These are phyloP conservation scores for Aspergillus hiratsukae DNA, from an alignment of 2,329 filamentous ascomycete species.

Conservation along the genomic window DNA sequence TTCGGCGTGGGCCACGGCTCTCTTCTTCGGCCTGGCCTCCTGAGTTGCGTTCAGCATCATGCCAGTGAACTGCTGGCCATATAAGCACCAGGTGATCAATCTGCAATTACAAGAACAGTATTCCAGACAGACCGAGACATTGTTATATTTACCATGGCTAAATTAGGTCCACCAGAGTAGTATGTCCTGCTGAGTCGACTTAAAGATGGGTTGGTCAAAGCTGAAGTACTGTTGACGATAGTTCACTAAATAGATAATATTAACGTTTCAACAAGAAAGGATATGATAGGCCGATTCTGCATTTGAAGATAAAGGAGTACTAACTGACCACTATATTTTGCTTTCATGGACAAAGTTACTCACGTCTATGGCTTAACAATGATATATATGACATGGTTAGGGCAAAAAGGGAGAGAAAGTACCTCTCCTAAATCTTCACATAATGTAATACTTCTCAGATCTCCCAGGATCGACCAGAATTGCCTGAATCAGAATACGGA, in stretches of 20 bases:
- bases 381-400: background rate
- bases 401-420: too few relatives aligned
- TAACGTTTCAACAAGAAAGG: background rate
- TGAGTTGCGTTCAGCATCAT: too few relatives aligned
- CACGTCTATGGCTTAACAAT: background rate
- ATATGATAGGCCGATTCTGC: background rate
- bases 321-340: background rate
- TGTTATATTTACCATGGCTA: background rate
- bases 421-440: too few relatives aligned
- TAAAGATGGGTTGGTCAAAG: background rate
- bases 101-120: background rate
- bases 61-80: background rate
- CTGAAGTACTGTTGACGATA: background rate
- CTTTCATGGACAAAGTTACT: too few relatives aligned
- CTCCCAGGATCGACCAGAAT: too few relatives aligned
- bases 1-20: background rate
- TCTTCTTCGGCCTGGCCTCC: too few relatives aligned
- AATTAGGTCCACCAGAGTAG: too few relatives aligned
- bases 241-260: background rate
- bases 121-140: background rate
- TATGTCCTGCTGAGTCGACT: background rate
- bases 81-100: background rate
- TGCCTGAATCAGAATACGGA: too few relatives aligned
- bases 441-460: too few relatives aligned
- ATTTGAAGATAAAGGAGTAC: background rate